phyloP scores from a whole-genome alignment of 2,329 filamentous ascomycete species.

The Aspergillus brunneoviolaceus region DNA sequence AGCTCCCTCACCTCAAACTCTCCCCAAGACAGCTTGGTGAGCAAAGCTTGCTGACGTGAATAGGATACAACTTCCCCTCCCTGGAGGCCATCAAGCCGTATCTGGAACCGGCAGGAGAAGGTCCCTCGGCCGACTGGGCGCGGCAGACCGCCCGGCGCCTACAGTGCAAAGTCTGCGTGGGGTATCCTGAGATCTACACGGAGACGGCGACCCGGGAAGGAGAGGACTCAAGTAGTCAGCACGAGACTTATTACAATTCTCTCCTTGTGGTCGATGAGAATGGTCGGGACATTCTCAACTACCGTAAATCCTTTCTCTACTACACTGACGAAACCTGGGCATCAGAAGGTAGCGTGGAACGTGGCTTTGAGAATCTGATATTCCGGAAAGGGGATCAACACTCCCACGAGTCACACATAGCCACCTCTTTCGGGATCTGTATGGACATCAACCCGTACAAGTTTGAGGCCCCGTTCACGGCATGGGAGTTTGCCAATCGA shows the following conservation, averaged over 20 bases:
- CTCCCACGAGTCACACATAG: constrained; percentile 23
- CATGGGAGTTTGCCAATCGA: constrained; percentile 61
- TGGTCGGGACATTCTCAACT: constrained; percentile 58
- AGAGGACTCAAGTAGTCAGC: neutral
- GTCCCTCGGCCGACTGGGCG: constrained; percentile 59
- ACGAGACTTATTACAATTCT: constrained; percentile 55
- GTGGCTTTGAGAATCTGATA: constrained; percentile 31
- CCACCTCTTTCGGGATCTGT: constrained; percentile 50
- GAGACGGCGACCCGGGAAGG: constrained; percentile 1
- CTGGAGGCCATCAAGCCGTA: constrained; percentile 57
- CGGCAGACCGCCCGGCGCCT: constrained; percentile 54
- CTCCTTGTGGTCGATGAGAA: constrained; percentile 57
- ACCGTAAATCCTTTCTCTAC: constrained; percentile 65
- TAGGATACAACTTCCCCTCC: constrained; percentile 64
- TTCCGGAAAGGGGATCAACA: constrained; percentile 18
- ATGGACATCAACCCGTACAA: constrained; percentile 63
- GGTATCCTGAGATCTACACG: constrained; percentile 57
- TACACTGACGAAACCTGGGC: constrained; percentile 68
- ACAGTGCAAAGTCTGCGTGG: constrained; percentile 61
- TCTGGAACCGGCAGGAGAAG: constrained; percentile 58
- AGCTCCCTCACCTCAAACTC: neutral
- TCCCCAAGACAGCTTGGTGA: neutral
- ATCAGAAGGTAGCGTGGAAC: constrained; percentile 47
- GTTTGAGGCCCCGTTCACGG: constrained; percentile 58
- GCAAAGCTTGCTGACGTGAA: neutral